These are phyloP conservation scores for Cryphonectria carpinicola DNA, from an alignment of 2,329 filamentous ascomycete genomes.

Conservation along the genomic window DNA sequence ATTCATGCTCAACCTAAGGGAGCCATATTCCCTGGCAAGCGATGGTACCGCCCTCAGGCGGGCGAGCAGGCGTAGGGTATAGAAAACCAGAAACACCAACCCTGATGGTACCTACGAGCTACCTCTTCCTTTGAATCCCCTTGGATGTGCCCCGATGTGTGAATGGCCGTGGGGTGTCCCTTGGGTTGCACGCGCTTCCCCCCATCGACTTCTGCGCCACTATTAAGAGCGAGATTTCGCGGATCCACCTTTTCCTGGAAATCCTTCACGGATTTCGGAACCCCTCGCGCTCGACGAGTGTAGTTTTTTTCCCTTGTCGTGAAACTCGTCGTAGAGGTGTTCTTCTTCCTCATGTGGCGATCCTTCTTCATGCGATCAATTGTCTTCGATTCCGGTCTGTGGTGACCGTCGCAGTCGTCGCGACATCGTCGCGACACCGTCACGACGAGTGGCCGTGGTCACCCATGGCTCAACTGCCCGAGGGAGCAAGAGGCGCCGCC, in stretches of 20 bases:
- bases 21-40: neutral
- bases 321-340: neutral
- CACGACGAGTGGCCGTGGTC: neutral
- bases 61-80: neutral
- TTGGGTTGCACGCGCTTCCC: neutral
- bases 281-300: neutral
- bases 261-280: neutral
- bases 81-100: neutral
- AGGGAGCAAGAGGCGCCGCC: constrained; percentile 9
- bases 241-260: neutral
- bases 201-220: neutral
- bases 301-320: neutral
- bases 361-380: neutral
- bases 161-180: neutral
- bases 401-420: neutral
- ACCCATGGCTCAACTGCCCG: constrained; percentile 19
- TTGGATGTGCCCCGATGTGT: neutral
- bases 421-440: neutral
- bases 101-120: neutral
- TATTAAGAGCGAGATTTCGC: constrained; percentile 1
- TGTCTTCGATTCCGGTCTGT: neutral
- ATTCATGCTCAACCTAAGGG: neutral
- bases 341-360: neutral
- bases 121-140: neutral
- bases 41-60: neutral